Evolutionary conservation across 805 yeast genomes (phyloP), one percentile per base, ranked within the genome.

Genomic region (Tanozyma kutaoensis): DNA sequence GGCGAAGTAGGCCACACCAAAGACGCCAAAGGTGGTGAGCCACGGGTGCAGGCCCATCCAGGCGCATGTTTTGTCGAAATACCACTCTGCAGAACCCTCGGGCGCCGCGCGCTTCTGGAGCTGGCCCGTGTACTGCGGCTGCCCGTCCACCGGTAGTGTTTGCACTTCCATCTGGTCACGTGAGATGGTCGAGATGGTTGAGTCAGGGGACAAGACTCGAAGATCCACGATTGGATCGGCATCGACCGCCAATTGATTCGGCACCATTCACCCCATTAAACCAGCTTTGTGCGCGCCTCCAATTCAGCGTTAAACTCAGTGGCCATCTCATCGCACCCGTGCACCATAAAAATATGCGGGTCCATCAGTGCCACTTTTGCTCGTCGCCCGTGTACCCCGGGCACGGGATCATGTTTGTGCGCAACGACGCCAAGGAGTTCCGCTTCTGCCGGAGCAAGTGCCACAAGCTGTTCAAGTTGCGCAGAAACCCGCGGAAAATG

Each of bases 341-440:
- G 36, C 42, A 37, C 36, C 39, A 22, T 23, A 24, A 27, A 31
- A 46, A 19, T 20, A 81, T 82, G 95, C 78, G 95, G 72, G 71
- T 82, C 28, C 71, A 76, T 51, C 74, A 80, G 37, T 91, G 98
- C 48, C 97, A 91, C 54, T 91, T 91, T 59, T 91, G 98, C 62
- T 86, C 96, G 13, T 80, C 95, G 10, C 98, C 98, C 26, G 93
- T 82, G 25, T 88, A 88, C 48, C 59, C 38, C 28, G 26, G 88
- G 29, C 94, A 85, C 47, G 98, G 98, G 36, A 85, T 91, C 48
- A 80, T 82, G 82, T 91, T 86, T 59, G 97, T 91, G 36, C 77
- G 98, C 59, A 91, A 91, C 53, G 98, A 91, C 49, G 94, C 97
- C 39, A 91, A 91, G 52, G 97, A 85, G 58, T 91, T 91, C 55